phyloP scores from a whole-genome alignment of 352 stramenopile genomes.

The Globisporangium spinosum region DNA sequence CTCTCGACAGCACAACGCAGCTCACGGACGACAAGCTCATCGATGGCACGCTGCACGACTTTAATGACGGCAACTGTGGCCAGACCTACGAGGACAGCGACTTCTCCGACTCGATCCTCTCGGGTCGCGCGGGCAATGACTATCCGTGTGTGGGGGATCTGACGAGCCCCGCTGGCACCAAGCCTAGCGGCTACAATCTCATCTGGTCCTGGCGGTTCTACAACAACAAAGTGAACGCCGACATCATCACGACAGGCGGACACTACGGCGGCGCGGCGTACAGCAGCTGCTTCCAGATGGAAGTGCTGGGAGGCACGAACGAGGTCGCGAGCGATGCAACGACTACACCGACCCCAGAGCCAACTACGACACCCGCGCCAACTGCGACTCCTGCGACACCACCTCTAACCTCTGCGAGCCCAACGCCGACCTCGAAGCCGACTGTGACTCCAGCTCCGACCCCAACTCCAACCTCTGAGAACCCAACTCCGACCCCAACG shows the following conservation, averaged over 20 bases:
- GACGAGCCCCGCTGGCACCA: conserved; percentile 15
- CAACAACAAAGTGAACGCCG: conserved; percentile 33
- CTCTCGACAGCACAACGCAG: conserved; percentile 41
- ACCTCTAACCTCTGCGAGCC: background rate
- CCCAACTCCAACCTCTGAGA: background rate
- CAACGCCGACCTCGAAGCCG: background rate
- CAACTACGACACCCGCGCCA: background rate
- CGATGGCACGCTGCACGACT: conserved; percentile 60
- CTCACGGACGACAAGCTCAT: conserved; percentile 54
- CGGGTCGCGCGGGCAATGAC: conserved; percentile 44
- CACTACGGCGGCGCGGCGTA: conserved; percentile 55
- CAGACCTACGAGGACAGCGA: conserved; percentile 40
- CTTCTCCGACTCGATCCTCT: conserved; percentile 33
- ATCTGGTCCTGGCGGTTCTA: conserved; percentile 77
- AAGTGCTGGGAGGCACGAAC: conserved; percentile 24
- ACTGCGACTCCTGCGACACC: background rate
- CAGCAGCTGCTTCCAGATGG: conserved; percentile 60
- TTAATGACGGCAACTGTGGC: conserved; percentile 64
- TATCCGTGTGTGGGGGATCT: conserved; percentile 53
- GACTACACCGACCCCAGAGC: background rate
- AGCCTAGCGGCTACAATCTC: conserved; percentile 51
- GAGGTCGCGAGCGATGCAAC: background rate
- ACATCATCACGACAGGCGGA: conserved; percentile 11
- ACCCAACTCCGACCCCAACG: background rate
- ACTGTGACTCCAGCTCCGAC: no score